Conservation (phyloP, 176 grass and related monocot genomes). For the Metroxylon sagu region DNA sequence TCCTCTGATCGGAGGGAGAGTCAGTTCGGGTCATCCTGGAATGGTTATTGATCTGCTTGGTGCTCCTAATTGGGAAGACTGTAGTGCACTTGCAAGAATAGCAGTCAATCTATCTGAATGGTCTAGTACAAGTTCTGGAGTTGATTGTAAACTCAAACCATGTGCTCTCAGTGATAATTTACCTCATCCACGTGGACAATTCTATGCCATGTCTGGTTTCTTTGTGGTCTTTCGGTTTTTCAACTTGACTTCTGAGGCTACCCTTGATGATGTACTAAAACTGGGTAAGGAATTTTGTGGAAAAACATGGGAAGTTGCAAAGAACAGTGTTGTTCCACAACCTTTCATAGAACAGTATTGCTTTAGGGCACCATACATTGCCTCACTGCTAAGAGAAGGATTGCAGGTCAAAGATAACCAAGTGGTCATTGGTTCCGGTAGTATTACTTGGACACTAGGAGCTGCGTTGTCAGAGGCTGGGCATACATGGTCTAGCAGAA, state of each 20-base stretch:
- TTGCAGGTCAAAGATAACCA: conserved; percentile 78
- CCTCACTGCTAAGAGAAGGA: conserved; percentile 80
- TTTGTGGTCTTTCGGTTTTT: conserved; percentile 97
- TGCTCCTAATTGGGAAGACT: conserved; percentile 76
- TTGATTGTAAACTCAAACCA: conserved; percentile 68
- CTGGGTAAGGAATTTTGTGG: conserved; percentile 74
- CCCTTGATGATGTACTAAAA: conserved; percentile 63
- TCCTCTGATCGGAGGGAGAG: conserved; percentile 44
- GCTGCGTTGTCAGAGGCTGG: conserved; percentile 84
- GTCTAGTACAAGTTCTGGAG: conserved; percentile 50
- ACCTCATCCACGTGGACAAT: conserved; percentile 64
- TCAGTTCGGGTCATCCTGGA: conserved; percentile 39
- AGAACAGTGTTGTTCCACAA: conserved; percentile 75
- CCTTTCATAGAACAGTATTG: conserved; percentile 96
- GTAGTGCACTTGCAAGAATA: conserved; percentile 62
- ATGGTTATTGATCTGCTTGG: conserved; percentile 66
- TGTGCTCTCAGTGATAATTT: conserved; percentile 62
- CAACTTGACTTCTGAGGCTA: conserved; percentile 72
- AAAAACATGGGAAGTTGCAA: conserved; percentile 83
- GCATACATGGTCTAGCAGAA: conserved; percentile 45
- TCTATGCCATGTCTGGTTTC: conserved; percentile 93
- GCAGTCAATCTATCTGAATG: conserved; percentile 77
- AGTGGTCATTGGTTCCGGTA: conserved; percentile 77
- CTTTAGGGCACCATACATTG: conserved; percentile 86
- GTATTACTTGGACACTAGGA: conserved; percentile 88